Conservation (phyloP, 345 rosid species). For the Moringa oleifera region DNA sequence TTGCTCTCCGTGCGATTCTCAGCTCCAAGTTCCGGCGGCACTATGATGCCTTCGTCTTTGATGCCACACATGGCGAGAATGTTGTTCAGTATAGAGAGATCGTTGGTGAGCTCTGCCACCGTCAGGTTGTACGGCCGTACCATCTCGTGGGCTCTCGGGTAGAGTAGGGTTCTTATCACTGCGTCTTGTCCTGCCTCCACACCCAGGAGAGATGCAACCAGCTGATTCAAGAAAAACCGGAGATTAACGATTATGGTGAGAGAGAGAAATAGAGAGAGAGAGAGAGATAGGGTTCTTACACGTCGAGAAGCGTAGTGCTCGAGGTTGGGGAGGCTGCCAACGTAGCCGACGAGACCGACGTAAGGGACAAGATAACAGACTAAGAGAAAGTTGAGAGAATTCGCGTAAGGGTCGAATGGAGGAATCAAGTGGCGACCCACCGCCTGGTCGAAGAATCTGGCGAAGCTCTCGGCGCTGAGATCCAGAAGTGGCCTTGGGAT, state of each 20-base stretch:
- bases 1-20: constrained; percentile 33
- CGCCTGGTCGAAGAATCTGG: constrained; percentile 51
- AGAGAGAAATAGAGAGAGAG: too few species aligned
- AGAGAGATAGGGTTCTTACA: too few species aligned
- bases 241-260: too few species aligned
- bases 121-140: constrained; percentile 37
- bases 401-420: constrained; percentile 56
- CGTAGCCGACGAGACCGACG: constrained; percentile 68
- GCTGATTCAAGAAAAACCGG: too few species aligned
- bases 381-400: constrained; percentile 46
- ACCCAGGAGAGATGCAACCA: constrained; percentile 49
- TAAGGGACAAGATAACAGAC: constrained; percentile 59
- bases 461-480: constrained; percentile 35
- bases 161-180: too few species aligned
- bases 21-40: constrained; percentile 33
- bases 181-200: constrained; percentile 76
- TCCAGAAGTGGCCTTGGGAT: constrained; percentile 50
- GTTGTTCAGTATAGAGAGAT: constrained; percentile 37
- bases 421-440: constrained; percentile 44
- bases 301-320: too few species aligned
- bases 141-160: constrained; percentile 17
- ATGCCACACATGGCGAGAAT: constrained; percentile 38
- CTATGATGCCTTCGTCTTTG: constrained; percentile 47
- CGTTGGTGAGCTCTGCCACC: constrained; percentile 44
- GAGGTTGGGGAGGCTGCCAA: too few species aligned